These are phyloP conservation scores for Neocatenulostroma microsporum DNA, from an alignment of 2,329 filamentous ascomycete genomes.

Conservation along the genomic window DNA sequence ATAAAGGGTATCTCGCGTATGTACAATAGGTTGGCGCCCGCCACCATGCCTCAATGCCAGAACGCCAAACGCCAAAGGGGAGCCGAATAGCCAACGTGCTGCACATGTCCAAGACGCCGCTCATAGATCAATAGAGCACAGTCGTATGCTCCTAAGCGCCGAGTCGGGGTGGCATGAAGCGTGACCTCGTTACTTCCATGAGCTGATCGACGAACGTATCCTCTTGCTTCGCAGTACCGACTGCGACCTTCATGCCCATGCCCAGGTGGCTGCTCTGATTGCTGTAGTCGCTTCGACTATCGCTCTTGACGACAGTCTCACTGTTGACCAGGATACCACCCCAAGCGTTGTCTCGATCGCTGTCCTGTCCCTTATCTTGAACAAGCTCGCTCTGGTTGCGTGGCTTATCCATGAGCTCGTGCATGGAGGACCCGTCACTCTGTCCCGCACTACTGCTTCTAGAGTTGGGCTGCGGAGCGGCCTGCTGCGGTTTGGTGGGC, in stretches of 20 bases:
- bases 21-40: background rate
- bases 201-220: slow-evolving; percentile 35
- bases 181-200: slow-evolving; percentile 19
- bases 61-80: too few relatives aligned
- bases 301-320: slow-evolving; percentile 27
- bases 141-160: slow-evolving; percentile 6
- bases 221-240: slow-evolving; percentile 32
- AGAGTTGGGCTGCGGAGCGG: slow-evolving; percentile 2
- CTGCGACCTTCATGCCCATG: slow-evolving; percentile 21
- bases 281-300: slow-evolving; percentile 21
- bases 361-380: slow-evolving; percentile 4
- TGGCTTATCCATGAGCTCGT: slow-evolving; percentile 23
- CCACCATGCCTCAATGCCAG: background rate
- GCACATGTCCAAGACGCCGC: too few relatives aligned
- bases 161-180: slow-evolving; percentile 17
- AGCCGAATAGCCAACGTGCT: too few relatives aligned
- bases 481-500: slow-evolving; percentile 3
- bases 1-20: slow-evolving; percentile 2
- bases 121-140: background rate
- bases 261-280: slow-evolving; percentile 21
- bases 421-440: slow-evolving; percentile 14
- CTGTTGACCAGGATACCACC: slow-evolving; percentile 32
- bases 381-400: slow-evolving; percentile 13
- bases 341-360: slow-evolving; percentile 22
- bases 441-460: slow-evolving; percentile 11